Conservation (phyloP, 495 filamentous ascomycete species). For the Trichoderma parareesei region DNA sequence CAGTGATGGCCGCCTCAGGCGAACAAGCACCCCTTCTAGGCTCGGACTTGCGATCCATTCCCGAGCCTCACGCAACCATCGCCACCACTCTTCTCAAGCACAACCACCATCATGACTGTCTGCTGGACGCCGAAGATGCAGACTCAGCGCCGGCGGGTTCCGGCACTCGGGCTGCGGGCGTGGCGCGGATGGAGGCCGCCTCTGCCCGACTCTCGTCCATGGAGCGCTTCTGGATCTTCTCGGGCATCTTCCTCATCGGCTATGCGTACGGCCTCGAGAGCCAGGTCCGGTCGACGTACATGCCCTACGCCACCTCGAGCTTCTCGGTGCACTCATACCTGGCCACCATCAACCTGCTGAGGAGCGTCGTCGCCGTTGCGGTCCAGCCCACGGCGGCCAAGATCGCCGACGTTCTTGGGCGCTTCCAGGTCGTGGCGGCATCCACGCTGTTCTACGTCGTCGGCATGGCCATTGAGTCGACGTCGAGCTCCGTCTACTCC, state of each 20-base stretch:
- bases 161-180: conserved; percentile 1
- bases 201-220: background rate
- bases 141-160: background rate
- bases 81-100: background rate
- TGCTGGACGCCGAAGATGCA: background rate
- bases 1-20: conserved; percentile 4
- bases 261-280: conserved; percentile 39
- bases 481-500: conserved; percentile 29
- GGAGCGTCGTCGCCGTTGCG: conserved; percentile 40
- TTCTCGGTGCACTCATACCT: conserved; percentile 52
- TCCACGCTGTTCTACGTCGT: conserved; percentile 28
- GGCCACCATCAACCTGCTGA: conserved; percentile 48
- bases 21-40: conserved; percentile 6
- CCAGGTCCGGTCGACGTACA: conserved; percentile 35
- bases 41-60: background rate
- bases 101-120: background rate
- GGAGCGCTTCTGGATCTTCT: conserved; percentile 7
- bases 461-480: conserved; percentile 29
- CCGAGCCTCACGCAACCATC: background rate
- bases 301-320: conserved; percentile 41
- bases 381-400: conserved; percentile 38
- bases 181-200: conserved; percentile 9
- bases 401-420: conserved; percentile 36
- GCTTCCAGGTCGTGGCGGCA: conserved; percentile 31
- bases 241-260: conserved; percentile 34